A percentile compares a stretch with the other conserved stretches of the same genome.
phyloP scores from a whole-genome alignment of 2,329 filamentous ascomycete species.

The Ceratocystis eucalypticola region DNA sequence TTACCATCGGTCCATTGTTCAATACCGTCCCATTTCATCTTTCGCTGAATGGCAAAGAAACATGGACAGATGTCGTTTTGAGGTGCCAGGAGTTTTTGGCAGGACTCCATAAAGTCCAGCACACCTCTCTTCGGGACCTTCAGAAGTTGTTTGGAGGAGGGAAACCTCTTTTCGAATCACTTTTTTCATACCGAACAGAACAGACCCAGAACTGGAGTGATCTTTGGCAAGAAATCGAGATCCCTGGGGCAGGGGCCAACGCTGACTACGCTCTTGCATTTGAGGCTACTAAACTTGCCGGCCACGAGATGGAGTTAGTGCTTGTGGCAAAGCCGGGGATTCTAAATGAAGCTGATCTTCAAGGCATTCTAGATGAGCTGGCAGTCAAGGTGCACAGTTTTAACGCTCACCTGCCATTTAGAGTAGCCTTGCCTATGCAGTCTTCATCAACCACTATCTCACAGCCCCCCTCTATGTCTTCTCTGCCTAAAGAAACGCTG shows the following conservation, averaged over 20 bases:
- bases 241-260: conserved; percentile 31
- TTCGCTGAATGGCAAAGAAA: conserved; percentile 26
- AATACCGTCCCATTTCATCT: conserved; percentile 69
- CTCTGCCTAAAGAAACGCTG: too few relatives aligned
- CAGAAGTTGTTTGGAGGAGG: conserved; percentile 60
- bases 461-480: neutral
- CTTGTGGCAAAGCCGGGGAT: conserved; percentile 42
- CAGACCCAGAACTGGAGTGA: conserved; percentile 22
- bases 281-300: conserved; percentile 46
- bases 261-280: conserved; percentile 65
- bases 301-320: conserved; percentile 39
- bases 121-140: conserved; percentile 64
- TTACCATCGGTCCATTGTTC: conserved; percentile 69
- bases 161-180: conserved; percentile 56
- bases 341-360: conserved; percentile 14
- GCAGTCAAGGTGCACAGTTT: neutral
- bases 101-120: conserved; percentile 55
- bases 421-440: neutral
- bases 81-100: conserved; percentile 60
- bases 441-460: neutral
- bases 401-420: neutral
- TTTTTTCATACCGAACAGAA: conserved; percentile 68
- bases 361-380: neutral
- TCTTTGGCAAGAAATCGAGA: conserved; percentile 40
- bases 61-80: conserved; percentile 47